These are phyloP conservation scores for Trichoderma aggressivum DNA, from an alignment of 2,329 filamentous ascomycete species.

Conservation along the genomic window DNA sequence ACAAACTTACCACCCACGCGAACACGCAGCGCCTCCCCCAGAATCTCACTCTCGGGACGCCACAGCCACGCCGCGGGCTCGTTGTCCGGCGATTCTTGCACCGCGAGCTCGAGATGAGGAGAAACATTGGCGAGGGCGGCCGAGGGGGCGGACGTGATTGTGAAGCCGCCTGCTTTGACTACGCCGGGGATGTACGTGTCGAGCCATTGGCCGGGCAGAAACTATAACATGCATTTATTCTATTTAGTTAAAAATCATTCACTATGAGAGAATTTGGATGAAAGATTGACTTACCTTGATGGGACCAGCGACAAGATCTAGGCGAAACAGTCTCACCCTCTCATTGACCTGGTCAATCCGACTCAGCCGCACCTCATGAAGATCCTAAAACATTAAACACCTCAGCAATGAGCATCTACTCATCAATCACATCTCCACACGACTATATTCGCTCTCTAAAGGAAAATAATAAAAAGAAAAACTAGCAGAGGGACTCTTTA, in stretches of 20 bases:
- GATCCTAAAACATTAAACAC: constrained; percentile 33
- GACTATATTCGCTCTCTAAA: accelerated
- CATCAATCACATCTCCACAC: background rate
- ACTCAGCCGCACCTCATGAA: constrained; percentile 61
- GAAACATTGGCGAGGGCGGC: constrained; percentile 40
- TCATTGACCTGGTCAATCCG: constrained; percentile 63
- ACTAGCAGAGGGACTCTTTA: constrained; percentile 24
- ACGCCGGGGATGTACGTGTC: constrained; percentile 73
- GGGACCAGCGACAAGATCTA: constrained; percentile 51
- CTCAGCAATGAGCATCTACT: background rate
- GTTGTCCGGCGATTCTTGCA: constrained; percentile 69
- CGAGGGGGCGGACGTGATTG: constrained; percentile 73
- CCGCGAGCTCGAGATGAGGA: constrained; percentile 70
- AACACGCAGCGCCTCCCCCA: constrained; percentile 58
- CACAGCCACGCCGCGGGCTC: constrained; percentile 76
- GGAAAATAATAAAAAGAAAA: background rate
- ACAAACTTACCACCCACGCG: constrained; percentile 78
- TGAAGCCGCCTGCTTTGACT: constrained; percentile 76
- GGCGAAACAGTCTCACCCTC: constrained; percentile 63
- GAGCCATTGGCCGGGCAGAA: constrained; percentile 83
- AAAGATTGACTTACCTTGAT: constrained; percentile 43
- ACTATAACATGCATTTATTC: constrained; percentile 42
- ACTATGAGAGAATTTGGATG: background rate
- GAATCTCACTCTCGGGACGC: constrained; percentile 52
- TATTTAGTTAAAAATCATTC: background rate